Evolutionary conservation across 345 rosid species (phyloP).

Genomic region (Eucalyptus grandis): DNA sequence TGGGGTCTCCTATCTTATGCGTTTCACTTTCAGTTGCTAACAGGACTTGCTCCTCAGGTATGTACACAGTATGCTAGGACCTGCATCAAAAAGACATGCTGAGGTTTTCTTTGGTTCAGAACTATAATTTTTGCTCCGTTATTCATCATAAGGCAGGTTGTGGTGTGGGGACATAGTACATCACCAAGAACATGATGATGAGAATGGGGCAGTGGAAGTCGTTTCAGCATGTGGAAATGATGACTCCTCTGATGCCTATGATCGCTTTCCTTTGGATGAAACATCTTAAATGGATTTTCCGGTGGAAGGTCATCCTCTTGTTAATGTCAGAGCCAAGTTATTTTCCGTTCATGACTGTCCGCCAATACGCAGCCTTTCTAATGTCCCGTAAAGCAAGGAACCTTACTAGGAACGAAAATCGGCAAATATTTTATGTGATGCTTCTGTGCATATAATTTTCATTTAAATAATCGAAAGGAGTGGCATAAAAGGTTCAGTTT

Average conservation of each 20-base stretch:
- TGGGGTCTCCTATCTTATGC: rapidly evolving
- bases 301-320: conserved; percentile 28
- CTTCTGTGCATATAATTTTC: not conserved
- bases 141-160: conserved; percentile 32
- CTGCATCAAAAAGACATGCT: not conserved
- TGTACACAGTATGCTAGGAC: not conserved
- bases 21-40: no score
- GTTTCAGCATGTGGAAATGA: conserved; percentile 27
- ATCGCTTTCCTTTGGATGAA: conserved; percentile 39
- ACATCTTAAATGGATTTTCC: conserved; percentile 39
- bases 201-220: conserved; percentile 6
- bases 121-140: not conserved
- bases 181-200: conserved; percentile 35
- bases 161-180: conserved; percentile 60
- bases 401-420: not conserved
- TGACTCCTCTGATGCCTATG: conserved; percentile 18
- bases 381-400: not conserved
- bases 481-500: not conserved
- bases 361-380: not conserved
- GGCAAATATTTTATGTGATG: not conserved
- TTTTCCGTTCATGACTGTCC: not conserved
- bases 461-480: not conserved
- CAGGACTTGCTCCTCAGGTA: rapidly evolving
- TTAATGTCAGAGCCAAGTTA: conserved; percentile 24
- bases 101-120: not conserved